Evolutionary conservation across 108 stramenopile species (phyloP).

Genomic region (Pseudonitzschia multiseries): DNA sequence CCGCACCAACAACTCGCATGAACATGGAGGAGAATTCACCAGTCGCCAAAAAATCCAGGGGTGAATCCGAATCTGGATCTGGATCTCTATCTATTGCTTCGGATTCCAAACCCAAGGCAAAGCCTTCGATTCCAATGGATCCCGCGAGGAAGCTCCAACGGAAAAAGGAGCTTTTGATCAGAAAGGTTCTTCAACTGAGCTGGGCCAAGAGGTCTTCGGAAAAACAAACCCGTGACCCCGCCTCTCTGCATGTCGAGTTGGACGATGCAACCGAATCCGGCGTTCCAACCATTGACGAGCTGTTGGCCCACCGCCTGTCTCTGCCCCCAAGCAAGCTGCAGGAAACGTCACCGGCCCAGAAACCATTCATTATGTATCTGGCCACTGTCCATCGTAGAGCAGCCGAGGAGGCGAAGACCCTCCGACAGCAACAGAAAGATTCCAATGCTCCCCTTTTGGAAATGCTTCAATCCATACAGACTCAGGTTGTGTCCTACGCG

Average conservation of each 20-base stretch:
- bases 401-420: conserved; percentile 62
- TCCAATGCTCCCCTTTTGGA: conserved; percentile 47
- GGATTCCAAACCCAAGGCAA: neutral
- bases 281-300: conserved; percentile 60
- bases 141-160: conserved; percentile 59
- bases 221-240: conserved; percentile 12
- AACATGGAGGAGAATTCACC: conserved; percentile 1
- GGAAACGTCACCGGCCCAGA: conserved; percentile 30
- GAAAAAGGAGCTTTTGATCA: conserved; percentile 60
- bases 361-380: conserved; percentile 59
- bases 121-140: conserved; percentile 29
- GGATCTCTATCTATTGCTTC: neutral
- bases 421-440: conserved; percentile 14
- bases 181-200: conserved; percentile 45
- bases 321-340: conserved; percentile 19
- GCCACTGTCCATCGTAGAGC: conserved; percentile 57
- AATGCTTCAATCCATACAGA: conserved; percentile 62
- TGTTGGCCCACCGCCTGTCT: conserved; percentile 65
- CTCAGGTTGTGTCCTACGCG: conserved; percentile 75
- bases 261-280: conserved; percentile 25
- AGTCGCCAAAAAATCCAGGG: conserved; percentile 19
- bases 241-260: conserved; percentile 36
- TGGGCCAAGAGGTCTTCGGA: neutral
- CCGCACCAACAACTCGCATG: conserved; percentile 18
- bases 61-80: no score